A percentile compares a stretch with the other conserved stretches of the same genome.
Evolutionary conservation across 768 basidiomycete genomes (phyloP).

Genomic region (Lentinula lateritia): DNA sequence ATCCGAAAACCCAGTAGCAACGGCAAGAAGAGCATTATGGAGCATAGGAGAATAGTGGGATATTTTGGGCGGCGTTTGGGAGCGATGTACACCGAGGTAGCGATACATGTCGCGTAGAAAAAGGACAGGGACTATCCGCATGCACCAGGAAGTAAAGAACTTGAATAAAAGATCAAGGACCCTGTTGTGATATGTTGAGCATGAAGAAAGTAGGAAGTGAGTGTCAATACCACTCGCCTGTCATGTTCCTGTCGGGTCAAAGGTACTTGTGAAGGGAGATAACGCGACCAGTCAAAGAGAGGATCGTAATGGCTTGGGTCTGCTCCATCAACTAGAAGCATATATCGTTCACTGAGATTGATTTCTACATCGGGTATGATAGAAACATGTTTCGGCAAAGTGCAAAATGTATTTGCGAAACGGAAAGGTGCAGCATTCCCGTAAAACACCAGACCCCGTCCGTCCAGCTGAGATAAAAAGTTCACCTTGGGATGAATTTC

Average conservation of each 20-base stretch:
- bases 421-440: constrained; percentile 40
- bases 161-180: constrained; percentile 33
- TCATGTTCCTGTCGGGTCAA: constrained; percentile 32
- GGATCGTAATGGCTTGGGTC: constrained; percentile 35
- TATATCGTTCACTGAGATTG: constrained; percentile 32
- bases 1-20: constrained; percentile 14
- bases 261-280: constrained; percentile 36
- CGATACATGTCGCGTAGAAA: constrained; percentile 38
- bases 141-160: constrained; percentile 32
- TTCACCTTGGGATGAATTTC: neutral
- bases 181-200: constrained; percentile 9
- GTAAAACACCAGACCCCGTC: constrained; percentile 32
- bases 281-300: constrained; percentile 45
- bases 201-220: neutral
- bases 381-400: neutral
- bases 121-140: constrained; percentile 32
- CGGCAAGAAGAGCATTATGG: constrained; percentile 40
- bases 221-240: constrained; percentile 6
- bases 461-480: constrained; percentile 27
- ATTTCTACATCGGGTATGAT: constrained; percentile 26
- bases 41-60: constrained; percentile 48
- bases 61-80: constrained; percentile 19
- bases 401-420: constrained; percentile 22
- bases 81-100: constrained; percentile 21
- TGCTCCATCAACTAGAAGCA: constrained; percentile 34